Base-by-base conservation (phyloP, 169 alveolate genomes). In the Hepatocystis sp. region DNA sequence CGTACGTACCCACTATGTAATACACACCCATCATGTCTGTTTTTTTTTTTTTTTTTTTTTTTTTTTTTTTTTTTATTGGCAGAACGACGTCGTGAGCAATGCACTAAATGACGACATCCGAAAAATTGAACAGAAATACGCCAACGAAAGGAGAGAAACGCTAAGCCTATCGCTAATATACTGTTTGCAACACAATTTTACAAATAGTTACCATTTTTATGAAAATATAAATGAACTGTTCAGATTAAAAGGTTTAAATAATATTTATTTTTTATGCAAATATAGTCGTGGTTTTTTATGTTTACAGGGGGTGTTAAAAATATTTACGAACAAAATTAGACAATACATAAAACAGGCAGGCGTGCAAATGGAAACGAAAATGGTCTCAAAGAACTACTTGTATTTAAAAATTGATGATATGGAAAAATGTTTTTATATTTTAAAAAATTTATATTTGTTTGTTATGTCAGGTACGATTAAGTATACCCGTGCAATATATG, bases 191-290 rank as follows among this genome's bases (percentile, higher is more conserved):
- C 19, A 76, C 11, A 19, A 76, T 36, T 76, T 25, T 56, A 76
- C 56, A 7, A 76, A 56, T 30, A 44, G 40, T 1, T 76, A 36
- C 15, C 13, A 4, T 0, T 76, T 76, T 4, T 76, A 76, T 30
- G 49, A 56, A 4, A 58, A 40, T 5, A 52, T 76, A 39, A 76
- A 76, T 32, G 36, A 13, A 23, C 58, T 17, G 23, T 76, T 76
- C 46, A 44, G 36, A 10, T 7, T 46, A 23, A 76, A 42, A 5
- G 27, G 34, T 8, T 58, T 56, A 25, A 76, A 60, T 13, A 76
- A 60, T 11, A 76, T 76, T 10, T 76, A 76, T 58, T 76, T 76
- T 25, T 3, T 76, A 8, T 76, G 88, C 7, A 76, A 76, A 36
- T 76, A 76, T 36, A 76, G 76, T 15, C 36, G 32, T 23, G 88